Conservation (phyloP, 2,329 filamentous ascomycete species). For the Ambrosiella cleistominuta region DNA sequence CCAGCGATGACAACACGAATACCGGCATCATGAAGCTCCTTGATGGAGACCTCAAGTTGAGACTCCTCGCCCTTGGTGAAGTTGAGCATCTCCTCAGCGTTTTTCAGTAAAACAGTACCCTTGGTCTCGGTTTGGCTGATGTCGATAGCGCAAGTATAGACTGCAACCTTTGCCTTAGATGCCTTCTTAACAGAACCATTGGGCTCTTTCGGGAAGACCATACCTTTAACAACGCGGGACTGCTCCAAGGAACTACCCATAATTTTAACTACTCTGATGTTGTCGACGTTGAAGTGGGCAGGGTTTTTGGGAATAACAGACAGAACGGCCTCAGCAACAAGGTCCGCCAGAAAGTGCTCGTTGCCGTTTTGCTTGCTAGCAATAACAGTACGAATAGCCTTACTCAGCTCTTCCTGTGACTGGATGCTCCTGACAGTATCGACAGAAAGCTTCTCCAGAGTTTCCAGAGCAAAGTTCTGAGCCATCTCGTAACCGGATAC, state of each 20-base stretch:
- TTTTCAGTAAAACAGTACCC: slow-evolving; percentile 90
- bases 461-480: slow-evolving; percentile 69
- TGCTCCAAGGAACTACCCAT: slow-evolving; percentile 95
- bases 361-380: slow-evolving; percentile 92
- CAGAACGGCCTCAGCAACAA: slow-evolving; percentile 73
- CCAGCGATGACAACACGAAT: slow-evolving; percentile 83
- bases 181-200: slow-evolving; percentile 84
- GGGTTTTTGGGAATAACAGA: slow-evolving; percentile 92
- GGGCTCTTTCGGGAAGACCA: slow-evolving; percentile 96
- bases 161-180: slow-evolving; percentile 81
- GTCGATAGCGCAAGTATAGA: slow-evolving; percentile 93
- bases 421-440: slow-evolving; percentile 79
- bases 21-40: slow-evolving; percentile 89
- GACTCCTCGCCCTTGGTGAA: slow-evolving; percentile 94
- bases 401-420: slow-evolving; percentile 69
- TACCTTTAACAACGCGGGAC: slow-evolving; percentile 86
- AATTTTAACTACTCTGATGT: slow-evolving; percentile 97
- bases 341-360: slow-evolving; percentile 69
- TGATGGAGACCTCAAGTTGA: slow-evolving; percentile 79
- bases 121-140: slow-evolving; percentile 96
- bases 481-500: slow-evolving; percentile 91
- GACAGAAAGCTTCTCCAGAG: slow-evolving; percentile 72
- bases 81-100: slow-evolving; percentile 95
- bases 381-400: slow-evolving; percentile 88
- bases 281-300: slow-evolving; percentile 94